Base-by-base conservation (phyloP, 2,329 filamentous ascomycete genomes). In the Calonectria pseudoturangicola region DNA sequence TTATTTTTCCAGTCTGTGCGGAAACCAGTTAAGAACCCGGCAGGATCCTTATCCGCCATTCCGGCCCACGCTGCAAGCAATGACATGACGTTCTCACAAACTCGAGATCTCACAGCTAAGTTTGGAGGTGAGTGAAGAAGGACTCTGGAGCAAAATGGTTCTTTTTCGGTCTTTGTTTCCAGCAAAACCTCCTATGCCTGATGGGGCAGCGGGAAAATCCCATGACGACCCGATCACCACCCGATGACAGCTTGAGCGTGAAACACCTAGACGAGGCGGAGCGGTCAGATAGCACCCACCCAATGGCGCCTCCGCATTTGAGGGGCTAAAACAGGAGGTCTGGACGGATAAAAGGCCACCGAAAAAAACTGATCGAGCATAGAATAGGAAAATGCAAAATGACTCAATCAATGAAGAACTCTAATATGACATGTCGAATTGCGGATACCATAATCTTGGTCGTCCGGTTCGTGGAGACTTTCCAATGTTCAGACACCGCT, bases 171-270 rank as follows among this genome's bases (percentile, higher is more conserved):
- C 5, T 33, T 33, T 33, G 30, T 33, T 33, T 33, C 30, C 30
- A 33, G 5, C 30, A 33, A 5, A 33, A 9, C 30, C 30, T 9
- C 30, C 30, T 33, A 33, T 9, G 30, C 30, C 30, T 16, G 30
- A 58, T 58, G 54, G 33, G 33, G 33, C 54, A 5, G 54, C 54
- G 54, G 33, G 18, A 58, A 58, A 39, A 58, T 58, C 54, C 54
- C 33, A 58, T 58, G 54, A 58, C 54, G 54, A 58, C 54, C 54
- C 54, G 21, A 56, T 30, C 30, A 58, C 54, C 21, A 58, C 54
- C 54, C 54, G 21, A 56, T 30, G 54, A 58, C 54, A 39, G 25
- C 54, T 33, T 39, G 33, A 41, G 54, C 54, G 18, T 39, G 33
- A 27, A 39, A 58, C 51, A 58, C 54, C 30, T 58, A 58, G 54